Evolutionary conservation across 495 filamentous ascomycete species (phyloP).

Genomic region (Penicillium waksmanii): DNA sequence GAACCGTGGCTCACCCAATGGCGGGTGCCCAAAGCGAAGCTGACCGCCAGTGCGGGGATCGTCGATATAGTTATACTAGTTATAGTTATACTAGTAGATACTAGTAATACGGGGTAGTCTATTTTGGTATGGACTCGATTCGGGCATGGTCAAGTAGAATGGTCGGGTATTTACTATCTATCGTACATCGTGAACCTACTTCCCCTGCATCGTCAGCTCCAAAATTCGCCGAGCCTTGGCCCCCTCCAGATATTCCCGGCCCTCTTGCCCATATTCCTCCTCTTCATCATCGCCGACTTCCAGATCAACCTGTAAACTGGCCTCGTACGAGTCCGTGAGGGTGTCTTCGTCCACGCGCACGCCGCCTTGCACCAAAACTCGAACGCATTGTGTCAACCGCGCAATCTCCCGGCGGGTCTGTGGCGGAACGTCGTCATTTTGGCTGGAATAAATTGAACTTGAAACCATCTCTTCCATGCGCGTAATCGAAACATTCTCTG

Average conservation of each 20-base stretch:
- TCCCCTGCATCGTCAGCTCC: conserved; percentile 45
- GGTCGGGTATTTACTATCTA: conserved; percentile 8
- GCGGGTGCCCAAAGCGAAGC: conserved; percentile 1
- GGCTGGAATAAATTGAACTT: conserved; percentile 80
- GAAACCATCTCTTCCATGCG: conserved; percentile 80
- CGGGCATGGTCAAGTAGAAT: background rate
- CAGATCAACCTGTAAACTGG: conserved; percentile 71
- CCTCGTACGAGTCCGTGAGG: conserved; percentile 80
- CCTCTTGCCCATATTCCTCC: conserved; percentile 43
- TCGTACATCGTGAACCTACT: conserved; percentile 24
- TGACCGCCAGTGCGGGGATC: conserved; percentile 17
- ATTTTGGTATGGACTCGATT: too few relatives aligned
- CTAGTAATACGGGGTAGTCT: too few relatives aligned
- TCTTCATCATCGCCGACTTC: conserved; percentile 54
- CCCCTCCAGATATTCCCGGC: conserved; percentile 71
- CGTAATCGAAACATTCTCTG: conserved; percentile 66
- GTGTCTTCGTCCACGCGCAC: conserved; percentile 90
- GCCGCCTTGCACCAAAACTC: conserved; percentile 77
- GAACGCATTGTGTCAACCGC: conserved; percentile 76
- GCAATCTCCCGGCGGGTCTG: conserved; percentile 87
- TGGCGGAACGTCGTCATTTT: conserved; percentile 79
- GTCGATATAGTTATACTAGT: background rate
- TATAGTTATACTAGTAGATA: too few relatives aligned
- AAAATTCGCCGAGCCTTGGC: conserved; percentile 68
- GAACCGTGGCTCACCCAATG: conserved; percentile 15